Base-by-base conservation (phyloP, 176 grass and related monocot genomes). In the Rhynchospora breviuscula region DNA sequence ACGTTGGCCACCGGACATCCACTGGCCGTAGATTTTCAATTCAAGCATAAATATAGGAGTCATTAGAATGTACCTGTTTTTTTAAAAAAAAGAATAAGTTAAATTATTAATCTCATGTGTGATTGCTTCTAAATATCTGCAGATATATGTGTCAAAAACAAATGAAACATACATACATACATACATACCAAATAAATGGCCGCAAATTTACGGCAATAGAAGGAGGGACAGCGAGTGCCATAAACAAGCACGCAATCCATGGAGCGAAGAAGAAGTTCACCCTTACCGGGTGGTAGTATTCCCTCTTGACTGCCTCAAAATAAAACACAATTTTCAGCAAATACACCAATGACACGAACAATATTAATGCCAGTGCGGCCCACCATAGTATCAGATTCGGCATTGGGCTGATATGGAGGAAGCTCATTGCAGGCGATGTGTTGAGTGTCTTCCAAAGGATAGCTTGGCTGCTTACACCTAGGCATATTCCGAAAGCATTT, bases 231-330 rank as follows among this genome's bases (percentile, higher is more conserved):
- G 88, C 93, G 19, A 85, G 81, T 5, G 76, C 87, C 15, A 99
- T 85, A 76, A 95, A 98, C 14, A 95, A 87, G 84, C 89, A 91
- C 4, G 93, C 86, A 65, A 98, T 91, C 96, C 92, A 95, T 0
- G 96, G 96, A 17, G 96, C 96, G 75, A 98, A 98, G 91, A 98
- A 98, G 89, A 98, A 98, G 87, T 98, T 98, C 79, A 85, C 91
- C 19, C 96, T 86, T 23, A 98, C 63, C 3, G 96, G 96, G 86
- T 98, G 96, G 80, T 98, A 75, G 91, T 93, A 98, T 79, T 98
- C 96, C 57, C 96, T 86, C 33, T 87, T 88, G 48, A 98, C 93
- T 1, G 96, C 96, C 85, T 98, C 93, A 59, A 93, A 98, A 84
- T 93, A 98, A 79, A 98, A 95, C 19, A 98, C 74, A 4, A 98